Percentiles rank a stretch among this genome's conserved stretches.
Conservation (phyloP, 2,329 filamentous ascomycete genomes). For the Epichloe sibirici region DNA sequence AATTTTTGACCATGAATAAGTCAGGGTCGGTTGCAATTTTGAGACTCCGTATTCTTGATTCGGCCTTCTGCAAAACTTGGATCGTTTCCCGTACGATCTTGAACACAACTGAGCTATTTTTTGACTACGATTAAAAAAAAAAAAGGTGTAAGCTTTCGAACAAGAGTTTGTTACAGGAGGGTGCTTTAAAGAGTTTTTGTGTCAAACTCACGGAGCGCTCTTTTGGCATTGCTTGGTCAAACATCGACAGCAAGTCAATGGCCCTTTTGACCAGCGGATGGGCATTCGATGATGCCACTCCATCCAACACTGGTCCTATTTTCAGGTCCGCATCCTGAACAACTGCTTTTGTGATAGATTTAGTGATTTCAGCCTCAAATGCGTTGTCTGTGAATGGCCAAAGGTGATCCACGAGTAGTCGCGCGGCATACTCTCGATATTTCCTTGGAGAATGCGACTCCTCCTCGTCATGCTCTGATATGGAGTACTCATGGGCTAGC, state of each 20-base stretch:
- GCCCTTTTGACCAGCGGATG: conserved; percentile 46
- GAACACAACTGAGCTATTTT: conserved; percentile 45
- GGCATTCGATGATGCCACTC: conserved; percentile 42
- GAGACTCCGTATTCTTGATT: conserved; percentile 54
- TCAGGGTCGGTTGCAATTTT: conserved; percentile 57
- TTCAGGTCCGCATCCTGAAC: conserved; percentile 36
- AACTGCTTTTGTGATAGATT: conserved; percentile 37
- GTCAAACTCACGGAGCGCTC: conserved; percentile 43
- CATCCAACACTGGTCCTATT: conserved; percentile 36
- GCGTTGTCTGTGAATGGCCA: conserved; percentile 43
- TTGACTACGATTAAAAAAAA: conserved; percentile 11
- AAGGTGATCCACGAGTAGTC: conserved; percentile 42
- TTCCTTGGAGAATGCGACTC: conserved; percentile 40
- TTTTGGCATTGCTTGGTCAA: conserved; percentile 52
- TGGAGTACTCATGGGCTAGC: conserved; percentile 45
- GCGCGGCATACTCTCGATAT: conserved; percentile 43
- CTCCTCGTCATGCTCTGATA: conserved; percentile 45
- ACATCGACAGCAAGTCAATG: conserved; percentile 46
- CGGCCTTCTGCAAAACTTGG: conserved; percentile 65
- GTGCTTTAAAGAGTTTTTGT: no score
- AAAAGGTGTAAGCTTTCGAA: not conserved
- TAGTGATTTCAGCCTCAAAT: conserved; percentile 44
- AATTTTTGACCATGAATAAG: conserved; percentile 87
- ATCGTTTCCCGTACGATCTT: conserved; percentile 85
- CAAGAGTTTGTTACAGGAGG: no score